Conservation (phyloP, 345 rosid species). For the Schrenkiella parvula region DNA sequence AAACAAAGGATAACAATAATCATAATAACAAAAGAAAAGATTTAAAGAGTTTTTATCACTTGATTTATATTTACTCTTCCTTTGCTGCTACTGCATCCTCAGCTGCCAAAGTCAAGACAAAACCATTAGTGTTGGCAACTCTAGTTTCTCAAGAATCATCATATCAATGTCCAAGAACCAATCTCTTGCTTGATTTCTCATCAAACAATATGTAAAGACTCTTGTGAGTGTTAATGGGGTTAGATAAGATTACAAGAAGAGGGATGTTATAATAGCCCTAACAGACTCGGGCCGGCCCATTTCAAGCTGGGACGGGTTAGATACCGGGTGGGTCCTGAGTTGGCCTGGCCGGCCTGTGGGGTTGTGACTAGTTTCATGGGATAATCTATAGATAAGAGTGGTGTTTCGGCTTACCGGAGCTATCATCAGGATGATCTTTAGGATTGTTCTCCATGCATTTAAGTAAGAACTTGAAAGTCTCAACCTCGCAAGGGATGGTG, state of each 20-base stretch:
- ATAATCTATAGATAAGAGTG: not conserved
- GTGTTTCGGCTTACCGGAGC: conserved; percentile 21
- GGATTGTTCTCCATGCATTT: conserved; percentile 70
- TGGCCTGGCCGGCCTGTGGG: not conserved
- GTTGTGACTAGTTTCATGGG: not conserved
- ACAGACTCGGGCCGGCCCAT: not conserved
- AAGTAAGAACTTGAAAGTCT: conserved; percentile 88
- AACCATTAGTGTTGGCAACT: not conserved
- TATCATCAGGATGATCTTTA: conserved; percentile 42
- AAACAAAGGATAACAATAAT: conserved; percentile 5
- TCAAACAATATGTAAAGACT: not conserved
- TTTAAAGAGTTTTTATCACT: not conserved
- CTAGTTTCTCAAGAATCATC: conserved; percentile 1
- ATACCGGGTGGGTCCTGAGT: not conserved
- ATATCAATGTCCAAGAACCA: not conserved
- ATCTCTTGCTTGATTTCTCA: not conserved
- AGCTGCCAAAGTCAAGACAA: conserved; percentile 17
- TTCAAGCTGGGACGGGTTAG: not conserved
- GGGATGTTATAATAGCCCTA: not conserved
- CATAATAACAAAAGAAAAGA: conserved; percentile 6
- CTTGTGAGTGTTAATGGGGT: not conserved
- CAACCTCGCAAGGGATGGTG: conserved; percentile 91
- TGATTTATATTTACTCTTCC: conserved; percentile 22
- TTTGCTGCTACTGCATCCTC: conserved; percentile 19
- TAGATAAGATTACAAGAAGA: not conserved